Conservation (phyloP, 495 filamentous ascomycete genomes). For the Aspergillus nanangensis region DNA sequence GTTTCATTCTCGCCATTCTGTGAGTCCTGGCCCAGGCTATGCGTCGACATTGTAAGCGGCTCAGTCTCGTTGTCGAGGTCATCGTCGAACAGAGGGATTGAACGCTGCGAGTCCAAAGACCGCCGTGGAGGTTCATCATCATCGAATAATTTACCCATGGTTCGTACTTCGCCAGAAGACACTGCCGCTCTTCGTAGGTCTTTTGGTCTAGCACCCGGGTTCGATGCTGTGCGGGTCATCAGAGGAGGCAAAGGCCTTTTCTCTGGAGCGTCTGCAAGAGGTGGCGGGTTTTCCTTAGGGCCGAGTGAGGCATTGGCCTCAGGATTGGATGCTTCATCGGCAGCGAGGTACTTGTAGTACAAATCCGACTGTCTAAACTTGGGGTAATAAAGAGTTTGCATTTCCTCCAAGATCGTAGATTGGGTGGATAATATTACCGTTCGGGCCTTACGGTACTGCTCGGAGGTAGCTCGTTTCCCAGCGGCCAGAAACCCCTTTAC, state of each 20-base stretch:
- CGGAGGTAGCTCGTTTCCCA: conserved; percentile 65
- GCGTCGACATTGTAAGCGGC: conserved; percentile 53
- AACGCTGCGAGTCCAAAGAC: conserved; percentile 54
- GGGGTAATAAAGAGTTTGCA: conserved; percentile 73
- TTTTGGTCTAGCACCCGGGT: conserved; percentile 28
- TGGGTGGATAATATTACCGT: conserved; percentile 79
- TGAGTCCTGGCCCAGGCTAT: conserved; percentile 51
- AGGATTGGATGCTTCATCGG: conserved; percentile 68
- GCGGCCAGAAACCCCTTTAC: conserved; percentile 77
- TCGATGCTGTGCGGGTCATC: conserved; percentile 36
- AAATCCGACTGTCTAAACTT: conserved; percentile 88
- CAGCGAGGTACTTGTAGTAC: conserved; percentile 91
- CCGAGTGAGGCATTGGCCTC: conserved; percentile 18
- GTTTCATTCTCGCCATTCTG: conserved; percentile 41
- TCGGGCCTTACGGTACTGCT: conserved; percentile 80
- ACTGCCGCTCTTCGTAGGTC: conserved; percentile 56
- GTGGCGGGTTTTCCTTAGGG: conserved; percentile 18
- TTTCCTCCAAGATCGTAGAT: conserved; percentile 73
- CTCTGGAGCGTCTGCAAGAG: conserved; percentile 24
- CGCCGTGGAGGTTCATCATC: conserved; percentile 45
- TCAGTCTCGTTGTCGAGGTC: conserved; percentile 66
- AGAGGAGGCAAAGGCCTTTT: conserved; percentile 40
- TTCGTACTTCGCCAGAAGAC: conserved; percentile 52
- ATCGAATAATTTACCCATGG: conserved; percentile 37
- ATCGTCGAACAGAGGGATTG: conserved; percentile 59